Percentiles rank a stretch among this genome's conserved stretches.
Conservation (phyloP, 306 rosid species). For the barrel medic (Medicago truncatula) region MtrunA17r5.0-ANR NC_053042.1:50370501-50371000, state of each 20-base stretch:
- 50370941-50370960: too few species aligned
- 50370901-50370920: too few species aligned
- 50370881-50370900: not conserved
- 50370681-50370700: too few species aligned
- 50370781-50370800: conserved; percentile 72
- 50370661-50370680: not conserved
- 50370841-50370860: conserved; percentile 11
- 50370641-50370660: conserved; percentile 62
- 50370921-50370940: too few species aligned
- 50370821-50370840: conserved; percentile 26
- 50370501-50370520: not conserved
- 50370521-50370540: not conserved
- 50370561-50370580: conserved; percentile 25
- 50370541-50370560: not conserved
- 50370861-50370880: conserved; percentile 5
- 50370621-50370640: conserved; percentile 73
- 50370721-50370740: not conserved
- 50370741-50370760: conserved; percentile 71
- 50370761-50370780: conserved; percentile 85
- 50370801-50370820: conserved; percentile 59
- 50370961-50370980: too few species aligned
- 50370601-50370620: conserved; percentile 41
- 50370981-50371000: too few species aligned
- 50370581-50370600: conserved; percentile 25
- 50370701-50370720: too few species aligned